A percentile compares a stretch with the other conserved stretches of the same genome.
These are phyloP conservation scores for Beta corolliflora DNA, from an alignment of 179 eudicot species.

Conservation along the genomic window DNA sequence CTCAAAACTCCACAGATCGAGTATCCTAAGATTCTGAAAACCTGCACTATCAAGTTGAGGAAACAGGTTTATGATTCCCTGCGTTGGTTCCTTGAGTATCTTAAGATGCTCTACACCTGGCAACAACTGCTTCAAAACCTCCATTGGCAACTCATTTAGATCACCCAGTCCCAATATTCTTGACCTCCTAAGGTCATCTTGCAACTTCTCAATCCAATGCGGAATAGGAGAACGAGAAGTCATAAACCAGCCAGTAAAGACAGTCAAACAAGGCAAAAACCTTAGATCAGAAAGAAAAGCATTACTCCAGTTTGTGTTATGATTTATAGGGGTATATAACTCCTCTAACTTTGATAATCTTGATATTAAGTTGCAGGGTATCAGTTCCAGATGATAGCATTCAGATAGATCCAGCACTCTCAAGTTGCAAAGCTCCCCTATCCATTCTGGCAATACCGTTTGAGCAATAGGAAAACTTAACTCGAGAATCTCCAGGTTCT, in stretches of 20 bases:
- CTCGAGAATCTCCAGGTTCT: constrained; percentile 1
- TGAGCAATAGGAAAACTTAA: not conserved
- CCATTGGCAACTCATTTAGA: not conserved
- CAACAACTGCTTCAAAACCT: not conserved
- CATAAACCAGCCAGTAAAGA: not conserved
- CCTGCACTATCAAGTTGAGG: not conserved
- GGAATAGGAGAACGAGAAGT: not conserved
- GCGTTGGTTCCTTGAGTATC: not conserved
- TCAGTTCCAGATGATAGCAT: not conserved
- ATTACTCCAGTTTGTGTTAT: not conserved
- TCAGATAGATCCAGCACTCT: constrained; percentile 3
- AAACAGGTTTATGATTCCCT: not conserved
- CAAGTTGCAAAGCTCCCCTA: constrained; percentile 6
- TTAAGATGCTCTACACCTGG: not conserved
- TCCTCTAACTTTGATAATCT: not conserved
- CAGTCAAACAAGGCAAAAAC: not conserved
- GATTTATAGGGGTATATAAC: not conserved
- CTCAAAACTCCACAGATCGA: not conserved
- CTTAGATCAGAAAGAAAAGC: not conserved
- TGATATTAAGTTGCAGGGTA: not conserved
- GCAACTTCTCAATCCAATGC: not conserved
- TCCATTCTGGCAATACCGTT: not conserved
- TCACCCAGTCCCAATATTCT: not conserved
- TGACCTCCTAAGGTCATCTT: not conserved
- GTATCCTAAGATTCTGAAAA: not conserved